Conservation (phyloP, 1,284 basidiomycete genomes). For the Naganishia cerealis region DNA sequence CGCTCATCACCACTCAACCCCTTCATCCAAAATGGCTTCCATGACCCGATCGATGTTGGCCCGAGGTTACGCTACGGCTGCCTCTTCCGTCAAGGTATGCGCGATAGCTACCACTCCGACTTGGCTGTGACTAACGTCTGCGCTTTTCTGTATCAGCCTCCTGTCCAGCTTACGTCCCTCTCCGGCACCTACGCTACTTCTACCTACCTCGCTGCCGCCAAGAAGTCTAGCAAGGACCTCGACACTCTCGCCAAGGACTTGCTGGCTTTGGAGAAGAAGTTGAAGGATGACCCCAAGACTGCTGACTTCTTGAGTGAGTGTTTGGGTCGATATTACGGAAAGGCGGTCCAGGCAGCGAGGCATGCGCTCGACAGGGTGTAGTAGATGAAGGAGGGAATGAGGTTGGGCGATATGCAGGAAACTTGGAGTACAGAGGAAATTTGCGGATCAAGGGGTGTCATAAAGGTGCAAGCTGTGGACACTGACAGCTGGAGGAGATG, state of each 20-base stretch:
- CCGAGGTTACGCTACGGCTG: conserved; percentile 52
- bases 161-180: conserved; percentile 55
- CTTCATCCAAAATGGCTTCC: conserved; percentile 48
- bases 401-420: not conserved
- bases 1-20: conserved; percentile 6
- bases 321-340: not conserved
- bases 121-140: not conserved
- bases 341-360: no score
- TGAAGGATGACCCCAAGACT: conserved; percentile 67
- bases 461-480: no score
- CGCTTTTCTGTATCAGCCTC: conserved; percentile 42
- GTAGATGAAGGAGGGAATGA: not conserved
- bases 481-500: no score
- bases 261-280: conserved; percentile 64
- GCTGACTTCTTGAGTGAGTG: conserved; percentile 65
- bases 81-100: conserved; percentile 51
- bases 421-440: not conserved
- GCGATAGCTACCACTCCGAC: not conserved
- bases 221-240: conserved; percentile 66
- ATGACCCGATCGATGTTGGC: conserved; percentile 44
- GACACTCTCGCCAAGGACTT: conserved; percentile 81
- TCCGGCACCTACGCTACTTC: conserved; percentile 88
- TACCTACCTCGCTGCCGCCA: conserved; percentile 84
- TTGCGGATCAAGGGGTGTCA: no score
- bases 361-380: not conserved